Evolutionary conservation across 1,139 yeast species (phyloP).

Genomic region (Sugiyamaella neomexicana): DNA sequence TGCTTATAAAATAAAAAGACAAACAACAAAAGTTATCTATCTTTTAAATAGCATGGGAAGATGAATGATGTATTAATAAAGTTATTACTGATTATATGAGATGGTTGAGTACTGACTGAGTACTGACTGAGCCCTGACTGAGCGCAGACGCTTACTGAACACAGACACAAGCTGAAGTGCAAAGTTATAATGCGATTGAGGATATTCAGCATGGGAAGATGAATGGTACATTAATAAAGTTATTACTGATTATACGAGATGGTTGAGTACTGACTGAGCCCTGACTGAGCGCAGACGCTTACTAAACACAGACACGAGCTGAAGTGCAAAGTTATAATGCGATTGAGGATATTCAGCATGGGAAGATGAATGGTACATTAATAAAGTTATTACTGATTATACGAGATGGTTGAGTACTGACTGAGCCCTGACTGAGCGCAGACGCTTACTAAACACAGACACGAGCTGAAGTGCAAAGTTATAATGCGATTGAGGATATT

Average conservation of each 20-base stretch:
- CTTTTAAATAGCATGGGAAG: conserved; percentile 9
- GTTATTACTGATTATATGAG: not conserved
- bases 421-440: no score
- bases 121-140: no score
- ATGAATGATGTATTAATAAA: conserved; percentile 17
- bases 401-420: no score
- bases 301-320: no score
- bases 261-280: no score
- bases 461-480: not conserved
- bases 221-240: conserved; percentile 17
- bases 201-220: conserved; percentile 12
- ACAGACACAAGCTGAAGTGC: no score
- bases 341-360: conserved; percentile 2
- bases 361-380: conserved; percentile 15
- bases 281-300: no score
- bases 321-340: not conserved
- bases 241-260: not conserved
- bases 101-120: no score
- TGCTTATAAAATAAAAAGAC: conserved; percentile 5
- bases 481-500: not conserved
- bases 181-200: not conserved
- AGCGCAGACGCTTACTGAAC: no score
- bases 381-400: conserved; percentile 7
- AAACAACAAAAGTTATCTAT: conserved; percentile 13
- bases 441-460: no score